Base-by-base conservation (phyloP, 2,329 filamentous ascomycete genomes). In the Claviceps lovelessii region DNA sequence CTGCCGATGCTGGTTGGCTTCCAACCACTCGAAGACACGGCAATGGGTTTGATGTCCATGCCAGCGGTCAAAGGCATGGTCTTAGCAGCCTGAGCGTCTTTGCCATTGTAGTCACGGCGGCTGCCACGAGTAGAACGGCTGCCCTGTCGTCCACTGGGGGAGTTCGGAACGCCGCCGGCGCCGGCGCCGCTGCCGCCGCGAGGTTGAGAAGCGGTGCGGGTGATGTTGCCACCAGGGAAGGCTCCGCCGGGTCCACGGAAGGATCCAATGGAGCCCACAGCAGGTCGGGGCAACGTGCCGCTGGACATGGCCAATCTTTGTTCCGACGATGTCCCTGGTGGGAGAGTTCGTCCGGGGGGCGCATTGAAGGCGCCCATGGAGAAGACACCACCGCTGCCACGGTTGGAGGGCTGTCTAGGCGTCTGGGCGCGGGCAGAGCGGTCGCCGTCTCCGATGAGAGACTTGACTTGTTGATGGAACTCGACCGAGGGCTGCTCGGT, bases 401-500 rank as follows among this genome's bases (percentile, higher is more conserved):
- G 72, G 56, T 82, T 75, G 55, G 78, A 81, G 61, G 68, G 69
- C 61, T 77, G 73, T 65, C 74, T 71, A 55, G 79, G 73, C 65
- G 85, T 75, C 70, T 85, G 69, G 69, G 83, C 58, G 3, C 62
- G 60, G 67, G 83, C 69, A 70, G 85, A 75, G 72, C 88, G 72
- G 51, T 75, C 71, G 56, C 80, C 83, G 60, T 95, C 90, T 56
- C 91, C 91, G 61, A 98, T 84, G 70, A 75, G 85, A 77, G 72
- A 86, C 84, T 79, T 91, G 78, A 98, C 84, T 65, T 93, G 90
- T 60, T 85, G 78, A 66, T 94, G 87, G 81, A 95, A 98, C 66
- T 97, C 91, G 47, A 90, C 71, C 0, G 90, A 95, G 15, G 93
- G 93, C 73, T 96, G 94, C 76, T 98, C 93, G 59, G 89, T 94